Evolutionary conservation across 2,329 filamentous ascomycete species (phyloP).

Genomic region (Alternaria hordeiaustralica): DNA sequence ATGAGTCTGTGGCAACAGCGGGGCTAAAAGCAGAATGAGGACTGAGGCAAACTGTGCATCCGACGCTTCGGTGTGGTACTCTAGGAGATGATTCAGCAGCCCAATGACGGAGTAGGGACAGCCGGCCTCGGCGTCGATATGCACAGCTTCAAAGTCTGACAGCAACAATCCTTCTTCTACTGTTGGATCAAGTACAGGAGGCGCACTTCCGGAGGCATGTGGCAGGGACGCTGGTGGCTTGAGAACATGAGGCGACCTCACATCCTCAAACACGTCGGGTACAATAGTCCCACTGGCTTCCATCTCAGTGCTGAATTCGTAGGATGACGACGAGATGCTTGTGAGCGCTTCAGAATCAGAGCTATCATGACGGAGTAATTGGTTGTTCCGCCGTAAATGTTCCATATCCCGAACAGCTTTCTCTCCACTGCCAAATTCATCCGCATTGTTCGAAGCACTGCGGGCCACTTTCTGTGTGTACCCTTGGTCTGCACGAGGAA

Average conservation of each 20-base stretch:
- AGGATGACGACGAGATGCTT: conserved; percentile 37
- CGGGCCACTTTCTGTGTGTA: conserved; percentile 20
- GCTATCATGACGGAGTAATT: conserved; percentile 49
- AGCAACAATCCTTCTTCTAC: conserved; percentile 40
- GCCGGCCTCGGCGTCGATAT: conserved; percentile 41
- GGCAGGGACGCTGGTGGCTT: conserved; percentile 24
- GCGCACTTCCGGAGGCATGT: conserved; percentile 31
- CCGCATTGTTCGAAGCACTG: conserved; percentile 16
- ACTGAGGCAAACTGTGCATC: conserved; percentile 57
- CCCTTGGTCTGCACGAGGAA: conserved; percentile 1
- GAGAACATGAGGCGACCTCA: conserved; percentile 30
- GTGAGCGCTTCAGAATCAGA: conserved; percentile 48
- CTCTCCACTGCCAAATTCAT: conserved; percentile 36
- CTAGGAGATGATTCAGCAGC: conserved; percentile 51
- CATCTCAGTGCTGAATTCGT: conserved; percentile 44
- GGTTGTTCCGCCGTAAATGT: conserved; percentile 49
- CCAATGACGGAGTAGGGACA: conserved; percentile 51
- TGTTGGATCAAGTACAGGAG: conserved; percentile 32
- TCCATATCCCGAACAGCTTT: conserved; percentile 48
- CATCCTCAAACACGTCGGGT: conserved; percentile 39
- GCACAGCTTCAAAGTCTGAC: conserved; percentile 46
- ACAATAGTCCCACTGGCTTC: conserved; percentile 53
- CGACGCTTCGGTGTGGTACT: conserved; percentile 50
- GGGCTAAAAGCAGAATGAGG: conserved; percentile 54
- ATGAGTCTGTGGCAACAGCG: conserved; percentile 54